Percentiles rank a stretch among this genome's conserved stretches.
These are phyloP conservation scores for Teunomyces cretensis DNA, from an alignment of 805 yeast species.

Conservation along the genomic window DNA sequence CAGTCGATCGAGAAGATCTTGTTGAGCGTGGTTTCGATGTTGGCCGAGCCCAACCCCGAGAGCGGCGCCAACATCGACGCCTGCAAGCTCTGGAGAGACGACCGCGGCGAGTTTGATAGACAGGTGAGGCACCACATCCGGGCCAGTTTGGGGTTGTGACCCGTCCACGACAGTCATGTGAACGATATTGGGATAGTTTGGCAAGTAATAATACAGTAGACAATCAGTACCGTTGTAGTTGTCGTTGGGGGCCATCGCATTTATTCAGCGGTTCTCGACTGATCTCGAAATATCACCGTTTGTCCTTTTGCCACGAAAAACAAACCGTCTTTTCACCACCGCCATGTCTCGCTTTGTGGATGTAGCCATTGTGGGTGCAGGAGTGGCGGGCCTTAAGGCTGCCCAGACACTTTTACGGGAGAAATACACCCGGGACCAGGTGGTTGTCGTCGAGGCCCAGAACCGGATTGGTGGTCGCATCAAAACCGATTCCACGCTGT, in stretches of 20 bases:
- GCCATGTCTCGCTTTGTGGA: not conserved
- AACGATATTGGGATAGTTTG: too few species aligned
- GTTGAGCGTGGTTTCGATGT: slow-evolving; percentile 90
- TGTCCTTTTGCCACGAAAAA: too few species aligned
- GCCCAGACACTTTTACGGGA: slow-evolving; percentile 24
- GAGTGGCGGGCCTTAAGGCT: slow-evolving; percentile 24
- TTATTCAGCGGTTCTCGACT: too few species aligned
- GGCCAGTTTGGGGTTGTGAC: slow-evolving; percentile 67
- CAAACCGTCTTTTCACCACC: too few species aligned
- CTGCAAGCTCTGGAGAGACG: slow-evolving; percentile 87
- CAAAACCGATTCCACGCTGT: slow-evolving; percentile 15
- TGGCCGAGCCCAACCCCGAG: slow-evolving; percentile 95
- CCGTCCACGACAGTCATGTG: too few species aligned
- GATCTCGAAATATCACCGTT: too few species aligned
- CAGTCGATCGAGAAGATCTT: slow-evolving; percentile 97
- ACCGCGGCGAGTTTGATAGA: slow-evolving; percentile 63
- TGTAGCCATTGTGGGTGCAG: slow-evolving; percentile 22
- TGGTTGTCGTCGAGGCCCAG: slow-evolving; percentile 24
- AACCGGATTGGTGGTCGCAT: slow-evolving; percentile 24
- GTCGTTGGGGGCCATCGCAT: too few species aligned
- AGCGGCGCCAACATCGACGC: slow-evolving; percentile 89
- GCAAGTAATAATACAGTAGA: too few species aligned
- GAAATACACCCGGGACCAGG: slow-evolving; percentile 12
- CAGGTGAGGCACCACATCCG: slow-evolving; percentile 68
- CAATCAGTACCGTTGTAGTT: too few species aligned